Evolutionary conservation across 1,139 yeast species (phyloP), one percentile per base, ranked within the genome.

Genomic region (Meyerozyma smithsonii): DNA sequence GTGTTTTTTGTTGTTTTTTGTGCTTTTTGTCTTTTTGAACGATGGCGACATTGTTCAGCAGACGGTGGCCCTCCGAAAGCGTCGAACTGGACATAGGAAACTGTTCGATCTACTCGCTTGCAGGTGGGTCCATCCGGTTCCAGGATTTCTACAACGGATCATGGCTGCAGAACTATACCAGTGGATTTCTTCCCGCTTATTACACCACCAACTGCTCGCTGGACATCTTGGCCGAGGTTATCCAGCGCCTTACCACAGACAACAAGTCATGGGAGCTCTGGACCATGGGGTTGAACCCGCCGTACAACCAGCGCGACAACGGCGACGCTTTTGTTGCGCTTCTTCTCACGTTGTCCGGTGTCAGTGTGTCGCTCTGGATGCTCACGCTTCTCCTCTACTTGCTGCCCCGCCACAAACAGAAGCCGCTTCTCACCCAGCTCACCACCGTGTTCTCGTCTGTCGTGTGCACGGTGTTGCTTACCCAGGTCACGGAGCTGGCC

Each of bases 361-460:
- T 66, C 20, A 69, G 74, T 48, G 62, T 61, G 3, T 62, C 75
- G 3, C 58, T 72, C 28, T 78, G 84, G 84, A 72, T 78, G 77
- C 60, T 79, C 28, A 56, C 77, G 36, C 48, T 76, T 18, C 51
- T 77, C 38, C 58, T 76, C 32, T 55, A 66, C 37, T 53, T 79
- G 28, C 68, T 77, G 15, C 72, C 79, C 0, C 40, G 46, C 10
- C 53, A 54, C 39, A 73, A 72, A 46, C 66, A 72, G 12, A 74
- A 77, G 42, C 81, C 84, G 1, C 46, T 63, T 36, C 51, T 70
- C 25, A 59, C 79, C 12, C 72, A 71, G 38, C 36, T 72, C 10
- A 69, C 79, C 4, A 74, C 78, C 14, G 46, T 74, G 4, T 60
- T 74, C 43, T 66, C 65, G 46, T 66, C 79, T 14, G 56, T 69